Evolutionary conservation across 2,329 filamentous ascomycete genomes (phyloP), one percentile per base, ranked within the genome.

Genomic region (Aspergillus sclerotialis): DNA sequence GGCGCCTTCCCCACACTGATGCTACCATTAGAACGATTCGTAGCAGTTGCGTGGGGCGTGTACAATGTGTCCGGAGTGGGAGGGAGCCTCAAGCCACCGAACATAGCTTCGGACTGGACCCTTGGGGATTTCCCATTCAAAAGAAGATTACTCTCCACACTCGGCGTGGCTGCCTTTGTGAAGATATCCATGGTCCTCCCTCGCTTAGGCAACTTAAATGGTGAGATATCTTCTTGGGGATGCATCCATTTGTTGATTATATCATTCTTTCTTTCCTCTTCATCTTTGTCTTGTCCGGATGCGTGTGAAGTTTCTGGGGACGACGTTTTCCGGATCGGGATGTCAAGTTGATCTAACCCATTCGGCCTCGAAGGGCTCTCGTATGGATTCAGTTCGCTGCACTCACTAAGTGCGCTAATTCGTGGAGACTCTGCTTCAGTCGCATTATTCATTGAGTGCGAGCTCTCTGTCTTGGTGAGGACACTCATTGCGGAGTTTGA

Each of bases 31-130:
- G 61, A 63, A 15, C 53, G 40, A 25, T 56, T 56, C 10, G 50
- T 48, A 2, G 46, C 48, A 6, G 45, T 46, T 14, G 50, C 52
- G 32, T 56, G 50, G 30, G 58, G 56, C 3, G 61, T 65, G 30
- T 58, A 64, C 63, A 65, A 65, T 2, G 63, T 65, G 33, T 65
- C 63, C 3, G 63, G 63, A 1, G 63, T 65, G 9, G 61, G 63
- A 13, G 63, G 63, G 4, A 65, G 47, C 11, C 49, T 53, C 8
- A 52, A 43, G 4, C 52, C 49, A 3, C 49, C 58, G 33, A 64
- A 64, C 2, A 61, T 39, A 10, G 46, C 46, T 16, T 61, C 56
- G 21, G 55, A 31, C 12, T 46, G 48, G n/a, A 50, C 48, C 7
- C 49, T 55, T 12, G 49, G 48, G 23, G 39, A 50, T 5, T 49